Base-by-base conservation (phyloP, 164 flowering plant genomes). In the Magnolia kwangsiensis region DNA sequence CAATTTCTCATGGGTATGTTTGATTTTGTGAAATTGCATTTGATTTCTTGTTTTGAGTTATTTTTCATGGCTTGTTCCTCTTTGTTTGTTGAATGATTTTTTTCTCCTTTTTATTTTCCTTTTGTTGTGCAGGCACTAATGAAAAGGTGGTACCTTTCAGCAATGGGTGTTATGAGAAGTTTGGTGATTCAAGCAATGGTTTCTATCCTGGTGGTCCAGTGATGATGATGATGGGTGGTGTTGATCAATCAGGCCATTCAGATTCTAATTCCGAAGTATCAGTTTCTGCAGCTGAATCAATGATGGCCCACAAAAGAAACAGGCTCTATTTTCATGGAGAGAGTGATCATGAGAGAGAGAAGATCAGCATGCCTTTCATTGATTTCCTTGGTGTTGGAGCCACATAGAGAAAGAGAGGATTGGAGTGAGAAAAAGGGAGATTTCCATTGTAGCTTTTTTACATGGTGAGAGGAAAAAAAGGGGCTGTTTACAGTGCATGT, bases 351-450 rank as follows among this genome's bases (percentile, higher is more conserved):
- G 71, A 71, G 51, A 76, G 71, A 63, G 75, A 71, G 76, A 74
- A 77, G 49, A 81, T 65, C 70, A 69, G 63, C 66, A 27, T 78
- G 79, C 81, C 81, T 27, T 89, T 85, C 84, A 85, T 89, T 76
- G 92, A 89, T 83, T 89, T 89, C 71, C 89, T 89, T 79, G 92
- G 92, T 50, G 88, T 89, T 9, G 92, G 92, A 76, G 82, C 84
- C 50, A 71, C 81, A 50, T 84, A 79, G 72, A 37, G 45, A 4
- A 5, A 37, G 63, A 70, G 59, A 31, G 68, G 61, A 69, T 49
- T 37, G 59, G 21, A 58, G 50, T 51, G 19, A 50, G 16, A 51
- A 73, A 4, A 7, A 1, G 50, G 18, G 11, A 14, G 55, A 16
- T 29, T 58, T 51, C 3, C 67, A 18, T 55, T 65, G 37, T 50